These are phyloP conservation scores for Ascoidea rubescens DNA, from an alignment of 805 yeast species.

Conservation along the genomic window DNA sequence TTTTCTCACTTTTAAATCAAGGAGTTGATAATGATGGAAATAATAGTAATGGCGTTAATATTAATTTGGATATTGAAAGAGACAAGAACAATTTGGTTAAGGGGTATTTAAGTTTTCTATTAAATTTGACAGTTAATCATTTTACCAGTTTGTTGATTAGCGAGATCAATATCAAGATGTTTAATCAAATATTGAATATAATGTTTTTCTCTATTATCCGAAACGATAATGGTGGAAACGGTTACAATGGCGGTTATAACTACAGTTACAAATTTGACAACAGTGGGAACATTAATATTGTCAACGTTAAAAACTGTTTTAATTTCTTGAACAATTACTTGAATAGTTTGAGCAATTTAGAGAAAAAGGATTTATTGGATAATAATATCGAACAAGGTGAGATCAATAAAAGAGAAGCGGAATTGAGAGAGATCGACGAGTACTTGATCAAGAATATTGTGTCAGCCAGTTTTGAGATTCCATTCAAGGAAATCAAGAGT, in stretches of 20 bases:
- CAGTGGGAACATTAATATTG: background rate
- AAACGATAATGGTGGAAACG: conserved; percentile 26
- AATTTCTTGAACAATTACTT: conserved; percentile 53
- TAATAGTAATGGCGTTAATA: background rate
- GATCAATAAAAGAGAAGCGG: conserved; percentile 25
- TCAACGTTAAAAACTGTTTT: conserved; percentile 50
- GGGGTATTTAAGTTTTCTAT: conserved; percentile 54
- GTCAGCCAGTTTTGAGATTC: conserved; percentile 59
- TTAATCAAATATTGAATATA: conserved; percentile 48
- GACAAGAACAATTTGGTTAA: conserved; percentile 56
- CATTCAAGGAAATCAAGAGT: conserved; percentile 32
- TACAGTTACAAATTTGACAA: background rate
- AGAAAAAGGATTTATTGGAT: conserved; percentile 44
- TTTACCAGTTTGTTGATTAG: conserved; percentile 66
- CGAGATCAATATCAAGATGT: conserved; percentile 43
- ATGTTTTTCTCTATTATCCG: conserved; percentile 56
- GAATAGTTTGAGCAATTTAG: conserved; percentile 45
- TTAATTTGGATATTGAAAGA: conserved; percentile 17
- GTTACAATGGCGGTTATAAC: background rate
- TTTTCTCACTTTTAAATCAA: conserved; percentile 34
- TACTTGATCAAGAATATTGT: conserved; percentile 56
- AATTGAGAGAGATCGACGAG: conserved; percentile 58
- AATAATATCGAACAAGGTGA: conserved; percentile 32
- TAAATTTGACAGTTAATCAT: conserved; percentile 62
- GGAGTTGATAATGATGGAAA: conserved; percentile 11